Percentiles rank a stretch among this genome's conserved stretches.
Evolutionary conservation across 768 basidiomycete species (phyloP).

Genomic region (Calocybe gangraenosa): DNA sequence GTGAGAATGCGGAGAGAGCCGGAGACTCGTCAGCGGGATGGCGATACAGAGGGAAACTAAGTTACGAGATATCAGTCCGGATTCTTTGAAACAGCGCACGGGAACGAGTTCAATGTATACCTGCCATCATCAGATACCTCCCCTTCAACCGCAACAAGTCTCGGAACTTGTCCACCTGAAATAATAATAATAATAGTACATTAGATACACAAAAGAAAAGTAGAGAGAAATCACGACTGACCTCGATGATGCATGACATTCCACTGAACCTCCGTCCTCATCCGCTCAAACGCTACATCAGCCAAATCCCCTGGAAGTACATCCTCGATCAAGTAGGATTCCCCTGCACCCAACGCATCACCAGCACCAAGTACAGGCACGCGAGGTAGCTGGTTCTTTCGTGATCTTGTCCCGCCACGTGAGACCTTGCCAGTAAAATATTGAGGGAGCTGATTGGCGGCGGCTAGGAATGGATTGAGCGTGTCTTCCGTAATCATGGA

Average conservation of each 20-base stretch:
- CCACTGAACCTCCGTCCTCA: constrained; percentile 68
- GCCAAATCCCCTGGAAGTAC: constrained; percentile 56
- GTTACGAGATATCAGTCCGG: too few relatives aligned
- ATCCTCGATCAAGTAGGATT: constrained; percentile 55
- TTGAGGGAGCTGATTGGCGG: background rate
- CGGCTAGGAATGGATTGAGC: too few relatives aligned
- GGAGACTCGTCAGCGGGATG: constrained; percentile 82
- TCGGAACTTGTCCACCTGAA: too few relatives aligned
- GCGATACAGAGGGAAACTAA: constrained; percentile 73
- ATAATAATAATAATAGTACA: background rate
- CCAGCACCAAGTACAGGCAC: constrained; percentile 15
- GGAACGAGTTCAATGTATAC: too few relatives aligned
- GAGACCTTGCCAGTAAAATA: background rate
- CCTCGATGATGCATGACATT: constrained; percentile 74
- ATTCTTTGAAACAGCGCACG: too few relatives aligned
- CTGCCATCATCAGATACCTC: constrained; percentile 42
- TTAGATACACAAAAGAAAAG: background rate
- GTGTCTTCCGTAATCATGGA: background rate
- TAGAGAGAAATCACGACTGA: too few relatives aligned
- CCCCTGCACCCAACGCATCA: constrained; percentile 55
- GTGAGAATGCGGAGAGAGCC: constrained; percentile 59
- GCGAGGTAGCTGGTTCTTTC: background rate
- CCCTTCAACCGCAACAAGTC: constrained; percentile 65
- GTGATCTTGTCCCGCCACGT: background rate
- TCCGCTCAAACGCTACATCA: constrained; percentile 49